Evolutionary conservation across 495 filamentous ascomycete species (phyloP), one percentile per base, ranked within the genome.

Genomic region (Podospora australis): DNA sequence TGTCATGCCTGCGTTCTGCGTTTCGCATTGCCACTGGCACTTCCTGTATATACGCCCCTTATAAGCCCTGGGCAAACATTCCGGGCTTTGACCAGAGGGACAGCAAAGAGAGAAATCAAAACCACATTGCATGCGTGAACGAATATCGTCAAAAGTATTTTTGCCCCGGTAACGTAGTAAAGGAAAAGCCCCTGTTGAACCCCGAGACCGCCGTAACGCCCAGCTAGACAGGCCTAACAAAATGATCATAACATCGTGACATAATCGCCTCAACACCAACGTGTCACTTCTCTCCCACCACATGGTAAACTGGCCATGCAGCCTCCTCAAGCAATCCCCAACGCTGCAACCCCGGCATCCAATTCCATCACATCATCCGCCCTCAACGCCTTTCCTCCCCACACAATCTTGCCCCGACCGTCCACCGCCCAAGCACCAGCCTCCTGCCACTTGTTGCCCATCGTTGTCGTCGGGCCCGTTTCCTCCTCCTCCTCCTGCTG

Each of bases 381-480:
- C 29, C 66, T 64, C 40, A 53, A 39, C 29, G 72, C 70, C 52
- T 69, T 68, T 13, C 64, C 60, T 5, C 66, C 67, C 79, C 78
- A 81, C 17, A 67, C 65, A 10, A 81, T 66, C 6, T 69, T 67
- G 2, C 75, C 77, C 14, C 70, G 54, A 6, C 65, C 67, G 64
- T 82, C 76, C 1, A 82, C 68, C 2, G 75, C 77, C 62, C 72
- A 82, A 20, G 68, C 68, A 2, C 78, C 79, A 6, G 69, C 60
- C 43, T 70, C 76, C 63, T 82, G 78, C 78, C 79, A 82, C 49
- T 81, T 71, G 50, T 66, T 78, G n/a, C 79, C 80, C 64, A 77
- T 79, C 30, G 78, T 68, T 7, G 73, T 80, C 11, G 71, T 53
- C 4, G 63, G 61, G 9, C 67, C 67, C 19, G 65, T 58, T n/a